Evolutionary conservation across 1,139 yeast genomes (phyloP), one percentile per base, ranked within the genome.

Genomic region (Spathaspora sp.): DNA sequence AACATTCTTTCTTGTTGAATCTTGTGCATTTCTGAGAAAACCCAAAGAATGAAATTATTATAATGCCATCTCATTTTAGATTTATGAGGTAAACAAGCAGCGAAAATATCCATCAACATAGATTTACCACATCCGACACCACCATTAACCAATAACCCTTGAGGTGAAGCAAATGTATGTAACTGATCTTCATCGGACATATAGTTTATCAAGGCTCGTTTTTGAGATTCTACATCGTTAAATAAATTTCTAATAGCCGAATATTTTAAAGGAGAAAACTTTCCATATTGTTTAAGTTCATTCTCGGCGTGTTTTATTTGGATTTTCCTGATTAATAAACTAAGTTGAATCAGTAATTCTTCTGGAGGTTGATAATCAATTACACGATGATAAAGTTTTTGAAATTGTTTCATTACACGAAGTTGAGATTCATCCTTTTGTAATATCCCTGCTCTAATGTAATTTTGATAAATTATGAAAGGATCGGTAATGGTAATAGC

Each of bases 111-210:
- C 81, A 84, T 80, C 43, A 85, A 61, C 85, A 85, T 80, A 1
- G 89, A 81, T 56, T 85, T 85, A 2, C 91, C 91, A 57, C 87
- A 82, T 0, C 90, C 90, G 2, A 85, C 90, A 51, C 82, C 89
- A 2, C 91, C 91, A 57, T 84, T 83, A 6, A 85, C 63, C 42
- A 85, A 58, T 4, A 85, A 63, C 0, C 91, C 90, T 48, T 78
- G 84, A 0, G 90, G 90, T 0, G 86, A 70, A 1, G 76, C 68
- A 50, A 81, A 72, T 47, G 77, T 73, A n/a, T 64, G 57, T 39
- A 84, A 59, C 52, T 82, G 87, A 49, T 85, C 89, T 55, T 83
- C 88, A 56, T 82, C 86, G 1, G 81, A 74, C 25, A 85, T 60
- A n/a, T 72, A 72, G 48, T 63, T 65, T 11, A 84, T 69, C 43